phyloP scores from a whole-genome alignment of 352 stramenopile species.

The Pythium pyrilobum region DNA sequence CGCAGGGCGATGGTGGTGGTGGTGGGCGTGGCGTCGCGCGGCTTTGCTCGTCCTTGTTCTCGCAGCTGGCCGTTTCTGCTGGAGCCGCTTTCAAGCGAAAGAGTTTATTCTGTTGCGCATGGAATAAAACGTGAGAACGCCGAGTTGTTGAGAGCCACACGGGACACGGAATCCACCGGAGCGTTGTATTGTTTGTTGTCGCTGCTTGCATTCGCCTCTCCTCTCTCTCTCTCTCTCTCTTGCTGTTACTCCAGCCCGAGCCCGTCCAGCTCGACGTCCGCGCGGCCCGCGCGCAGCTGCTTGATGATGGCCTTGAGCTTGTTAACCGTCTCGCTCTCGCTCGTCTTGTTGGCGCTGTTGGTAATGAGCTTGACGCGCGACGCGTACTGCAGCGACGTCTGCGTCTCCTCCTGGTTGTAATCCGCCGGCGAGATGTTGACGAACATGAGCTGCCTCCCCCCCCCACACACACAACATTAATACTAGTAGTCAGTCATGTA shows the following conservation, averaged over 20 bases:
- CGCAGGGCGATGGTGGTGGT: neutral
- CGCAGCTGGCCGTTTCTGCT: neutral
- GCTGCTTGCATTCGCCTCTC: no score
- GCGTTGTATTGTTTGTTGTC: slow-evolving; percentile 5
- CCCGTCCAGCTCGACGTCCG: slow-evolving; percentile 64
- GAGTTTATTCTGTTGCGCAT: slow-evolving; percentile 15
- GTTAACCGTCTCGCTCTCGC: slow-evolving; percentile 80
- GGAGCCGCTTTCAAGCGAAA: slow-evolving; percentile 2
- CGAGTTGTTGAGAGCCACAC: slow-evolving; percentile 83
- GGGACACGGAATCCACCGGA: slow-evolving; percentile 8
- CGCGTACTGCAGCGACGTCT: slow-evolving; percentile 78
- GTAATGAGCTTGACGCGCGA: slow-evolving; percentile 87
- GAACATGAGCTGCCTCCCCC: slow-evolving; percentile 72
- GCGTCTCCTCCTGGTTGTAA: slow-evolving; percentile 88
- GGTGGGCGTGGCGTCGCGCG: neutral
- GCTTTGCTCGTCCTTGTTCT: neutral
- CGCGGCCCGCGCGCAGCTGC: slow-evolving; percentile 58
- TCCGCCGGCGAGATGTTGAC: slow-evolving; percentile 87
- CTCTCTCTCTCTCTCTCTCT: neutral
- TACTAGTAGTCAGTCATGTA: neutral
- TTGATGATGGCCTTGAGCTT: slow-evolving; percentile 81
- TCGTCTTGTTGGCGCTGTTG: slow-evolving; percentile 84
- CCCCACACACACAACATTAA: neutral
- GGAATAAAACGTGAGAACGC: slow-evolving; percentile 47
- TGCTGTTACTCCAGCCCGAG: slow-evolving; percentile 36